Evolutionary conservation across 192 early-diverging fungal genomes (phyloP).

Genomic region (Coemansia biformis): DNA sequence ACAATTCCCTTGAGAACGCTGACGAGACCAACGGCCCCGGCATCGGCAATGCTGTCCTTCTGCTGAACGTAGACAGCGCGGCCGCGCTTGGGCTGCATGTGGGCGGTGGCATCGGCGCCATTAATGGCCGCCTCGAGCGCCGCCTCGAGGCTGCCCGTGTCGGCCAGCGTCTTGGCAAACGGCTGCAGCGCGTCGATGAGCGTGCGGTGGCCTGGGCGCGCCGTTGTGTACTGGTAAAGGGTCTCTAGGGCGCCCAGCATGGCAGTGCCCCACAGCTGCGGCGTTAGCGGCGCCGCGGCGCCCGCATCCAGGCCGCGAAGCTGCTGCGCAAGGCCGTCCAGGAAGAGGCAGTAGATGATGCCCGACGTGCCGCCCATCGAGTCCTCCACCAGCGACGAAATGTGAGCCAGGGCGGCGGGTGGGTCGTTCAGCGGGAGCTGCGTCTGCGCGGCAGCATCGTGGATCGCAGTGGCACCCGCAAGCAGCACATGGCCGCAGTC

Average conservation of each 20-base stretch:
- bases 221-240: constrained; percentile 61
- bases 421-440: constrained; percentile 52
- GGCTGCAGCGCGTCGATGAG: constrained; percentile 67
- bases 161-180: constrained; percentile 52
- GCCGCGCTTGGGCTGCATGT: constrained; percentile 59
- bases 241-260: constrained; percentile 56
- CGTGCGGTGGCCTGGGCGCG: constrained; percentile 67
- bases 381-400: constrained; percentile 65
- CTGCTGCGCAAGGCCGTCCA: constrained; percentile 58
- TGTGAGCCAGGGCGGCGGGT: constrained; percentile 51
- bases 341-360: constrained; percentile 71
- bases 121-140: constrained; percentile 52
- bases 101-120: constrained; percentile 54
- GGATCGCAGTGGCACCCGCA: constrained; percentile 60
- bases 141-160: constrained; percentile 33
- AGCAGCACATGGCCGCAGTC: constrained; percentile 74
- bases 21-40: constrained; percentile 60
- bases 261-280: constrained; percentile 49
- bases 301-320: constrained; percentile 23
- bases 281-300: constrained; percentile 19
- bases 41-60: constrained; percentile 50
- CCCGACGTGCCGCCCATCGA: constrained; percentile 76
- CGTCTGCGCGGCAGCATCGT: constrained; percentile 39
- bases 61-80: constrained; percentile 60
- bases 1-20: constrained; percentile 53